These are phyloP conservation scores for Trypanosoma melophagium DNA, from an alignment of 208 protist species.

Conservation along the genomic window DNA sequence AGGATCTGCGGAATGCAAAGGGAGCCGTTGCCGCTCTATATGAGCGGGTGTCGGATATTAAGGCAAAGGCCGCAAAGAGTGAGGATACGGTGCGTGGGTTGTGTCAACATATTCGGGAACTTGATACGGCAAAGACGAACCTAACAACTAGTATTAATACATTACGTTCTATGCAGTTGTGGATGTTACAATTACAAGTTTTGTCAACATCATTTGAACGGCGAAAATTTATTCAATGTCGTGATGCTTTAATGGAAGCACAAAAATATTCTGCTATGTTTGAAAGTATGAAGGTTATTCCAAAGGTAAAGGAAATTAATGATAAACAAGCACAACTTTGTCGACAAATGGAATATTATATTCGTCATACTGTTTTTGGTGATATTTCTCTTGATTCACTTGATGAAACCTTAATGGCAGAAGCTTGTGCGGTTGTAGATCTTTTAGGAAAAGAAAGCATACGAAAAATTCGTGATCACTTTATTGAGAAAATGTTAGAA, in stretches of 20 bases:
- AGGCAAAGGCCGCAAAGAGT: conserved; percentile 87
- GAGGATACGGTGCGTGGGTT: conserved; percentile 94
- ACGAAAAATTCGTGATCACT: conserved; percentile 77
- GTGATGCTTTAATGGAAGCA: conserved; percentile 80
- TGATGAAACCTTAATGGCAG: conserved; percentile 75
- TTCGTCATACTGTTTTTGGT: conserved; percentile 82
- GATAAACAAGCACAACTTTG: conserved; percentile 83
- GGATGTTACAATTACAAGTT: conserved; percentile 87
- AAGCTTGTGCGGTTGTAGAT: conserved; percentile 89
- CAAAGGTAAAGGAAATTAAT: conserved; percentile 88
- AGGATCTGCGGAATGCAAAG: conserved; percentile 85
- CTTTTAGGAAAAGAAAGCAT: conserved; percentile 76
- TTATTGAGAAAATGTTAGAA: conserved; percentile 86
- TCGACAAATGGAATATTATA: conserved; percentile 79
- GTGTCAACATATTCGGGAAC: conserved; percentile 91
- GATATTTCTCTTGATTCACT: conserved; percentile 62
- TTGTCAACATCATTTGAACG: conserved; percentile 81
- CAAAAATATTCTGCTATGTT: conserved; percentile 86
- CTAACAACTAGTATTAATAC: conserved; percentile 91
- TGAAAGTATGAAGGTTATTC: conserved; percentile 71
- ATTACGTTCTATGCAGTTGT: conserved; percentile 91
- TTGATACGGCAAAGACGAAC: conserved; percentile 95
- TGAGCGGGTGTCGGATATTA: conserved; percentile 88
- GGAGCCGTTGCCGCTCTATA: conserved; percentile 87
- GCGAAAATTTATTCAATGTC: conserved; percentile 74